These are phyloP conservation scores for Microdochium paspali DNA, from an alignment of 2,329 filamentous ascomycete species.

Conservation along the genomic window DNA sequence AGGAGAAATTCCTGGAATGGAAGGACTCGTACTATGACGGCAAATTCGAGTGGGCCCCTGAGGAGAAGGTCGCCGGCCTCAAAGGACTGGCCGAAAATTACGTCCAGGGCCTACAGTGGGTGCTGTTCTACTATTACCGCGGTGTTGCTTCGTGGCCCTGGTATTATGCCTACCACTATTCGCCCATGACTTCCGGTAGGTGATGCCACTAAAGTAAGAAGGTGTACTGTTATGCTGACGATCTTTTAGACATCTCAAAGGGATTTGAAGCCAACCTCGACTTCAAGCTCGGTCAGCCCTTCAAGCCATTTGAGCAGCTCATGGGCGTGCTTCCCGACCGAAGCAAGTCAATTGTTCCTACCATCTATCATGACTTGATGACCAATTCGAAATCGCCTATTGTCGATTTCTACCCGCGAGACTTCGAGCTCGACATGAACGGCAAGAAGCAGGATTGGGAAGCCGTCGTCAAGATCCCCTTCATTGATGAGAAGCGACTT, in stretches of 20 bases:
- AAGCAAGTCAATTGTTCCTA: conserved; percentile 92
- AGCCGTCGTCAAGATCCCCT: conserved; percentile 96
- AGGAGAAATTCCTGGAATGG: conserved; percentile 84
- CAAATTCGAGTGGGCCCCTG: conserved; percentile 81
- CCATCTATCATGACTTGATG: conserved; percentile 85
- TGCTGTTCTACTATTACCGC: conserved; percentile 94
- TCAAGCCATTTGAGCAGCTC: conserved; percentile 88
- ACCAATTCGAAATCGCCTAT: conserved; percentile 84
- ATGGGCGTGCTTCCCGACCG: conserved; percentile 97
- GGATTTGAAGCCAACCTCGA: conserved; percentile 80
- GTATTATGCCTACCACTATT: conserved; percentile 96
- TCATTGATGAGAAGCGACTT: conserved; percentile 87
- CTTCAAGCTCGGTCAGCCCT: conserved; percentile 90
- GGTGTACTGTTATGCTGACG: conserved; percentile 7
- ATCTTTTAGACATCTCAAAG: conserved; percentile 66
- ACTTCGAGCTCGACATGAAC: conserved; percentile 98
- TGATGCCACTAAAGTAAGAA: not conserved
- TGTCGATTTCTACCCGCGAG: conserved; percentile 93
- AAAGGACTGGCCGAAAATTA: conserved; percentile 87
- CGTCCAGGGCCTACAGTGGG: conserved; percentile 95
- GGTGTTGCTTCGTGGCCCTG: conserved; percentile 98
- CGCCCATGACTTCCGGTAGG: conserved; percentile 83
- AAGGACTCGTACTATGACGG: conserved; percentile 87
- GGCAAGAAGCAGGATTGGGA: conserved; percentile 99
- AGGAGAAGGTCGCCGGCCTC: conserved; percentile 67